Evolutionary conservation across 2,329 filamentous ascomycete species (phyloP), one percentile per base, ranked within the genome.

Genomic region (Alternaria sp.): DNA sequence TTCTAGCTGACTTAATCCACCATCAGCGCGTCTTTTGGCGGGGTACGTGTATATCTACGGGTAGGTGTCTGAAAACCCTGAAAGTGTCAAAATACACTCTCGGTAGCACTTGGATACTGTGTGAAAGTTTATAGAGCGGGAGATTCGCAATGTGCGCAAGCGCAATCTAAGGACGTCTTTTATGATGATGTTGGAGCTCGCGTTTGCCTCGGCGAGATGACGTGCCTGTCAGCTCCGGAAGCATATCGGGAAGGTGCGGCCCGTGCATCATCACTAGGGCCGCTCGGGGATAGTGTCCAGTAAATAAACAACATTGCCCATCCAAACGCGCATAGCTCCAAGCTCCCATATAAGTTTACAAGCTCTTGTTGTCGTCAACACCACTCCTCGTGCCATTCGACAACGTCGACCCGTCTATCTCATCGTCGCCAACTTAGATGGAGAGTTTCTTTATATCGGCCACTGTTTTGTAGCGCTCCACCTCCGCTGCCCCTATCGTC

Each of bases 341-440:
- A 49, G 62, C 65, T 64, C 61, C 63, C 69, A 72, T 72, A 74
- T 74, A 73, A 70, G 67, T 73, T 71, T 65, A 46, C 62, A 45
- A 44, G 61, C 63, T 62, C 62, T 66, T 67, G 71, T 68, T 65
- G 60, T 67, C 66, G 59, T 69, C 73, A 73, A 67, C 66, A 73
- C 63, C 70, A 71, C 69, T 65, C 63, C 68, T 73, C 71, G 66
- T 68, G 70, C 71, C 69, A 56, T 57, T 64, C 67, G 67, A 67
- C 69, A 62, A 69, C 62, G 58, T 71, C 72, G 72, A 67, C 65
- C 65, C 63, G 72, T 72, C 72, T 78, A 79, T 80, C 76, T 79
- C 77, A 78, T 78, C 63, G 75, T 63, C 71, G 73, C 72, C 73
- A 73, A 75, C 72, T 79, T 80, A 79, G 73, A 79, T 79, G 77